A percentile compares a stretch with the other conserved stretches of the same genome.
Evolutionary conservation across 2,329 filamentous ascomycete genomes (phyloP).

Genomic region (Fusarium heterosporum): DNA sequence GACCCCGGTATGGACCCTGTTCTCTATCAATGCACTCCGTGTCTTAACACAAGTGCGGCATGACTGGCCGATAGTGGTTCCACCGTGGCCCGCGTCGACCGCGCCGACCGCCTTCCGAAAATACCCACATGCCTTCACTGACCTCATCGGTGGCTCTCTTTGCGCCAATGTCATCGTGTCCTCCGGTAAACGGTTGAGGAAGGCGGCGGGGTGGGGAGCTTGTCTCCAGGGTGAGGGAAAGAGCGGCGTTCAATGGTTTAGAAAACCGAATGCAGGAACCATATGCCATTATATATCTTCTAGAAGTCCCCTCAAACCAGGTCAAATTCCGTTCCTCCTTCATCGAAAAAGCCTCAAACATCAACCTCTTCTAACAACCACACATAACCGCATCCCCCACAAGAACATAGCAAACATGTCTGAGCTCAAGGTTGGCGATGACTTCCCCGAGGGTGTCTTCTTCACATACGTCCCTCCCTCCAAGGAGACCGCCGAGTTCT

Average conservation of each 20-base stretch:
- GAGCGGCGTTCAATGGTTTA: conserved; percentile 9
- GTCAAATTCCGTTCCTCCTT: conserved; percentile 5
- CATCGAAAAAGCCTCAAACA: conserved; percentile 6
- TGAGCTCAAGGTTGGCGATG: conserved; percentile 82
- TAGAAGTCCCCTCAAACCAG: conserved; percentile 15
- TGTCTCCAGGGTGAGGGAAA: conserved; percentile 16
- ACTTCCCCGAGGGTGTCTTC: conserved; percentile 81
- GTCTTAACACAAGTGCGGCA: conserved; percentile 19
- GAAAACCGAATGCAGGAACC: conserved; percentile 15
- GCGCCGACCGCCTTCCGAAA: conserved; percentile 36
- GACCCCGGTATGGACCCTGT: conserved; percentile 11
- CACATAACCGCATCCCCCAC: conserved; percentile 10
- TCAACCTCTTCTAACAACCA: conserved; percentile 6
- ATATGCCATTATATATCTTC: conserved; percentile 31
- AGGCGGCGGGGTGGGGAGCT: conserved; percentile 8
- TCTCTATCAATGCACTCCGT: conserved; percentile 40
- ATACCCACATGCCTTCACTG: conserved; percentile 43
- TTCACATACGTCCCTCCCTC: conserved; percentile 89
- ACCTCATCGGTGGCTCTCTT: conserved; percentile 44
- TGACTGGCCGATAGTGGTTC: conserved; percentile 35
- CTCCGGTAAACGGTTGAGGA: conserved; percentile 33
- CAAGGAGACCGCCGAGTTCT: conserved; percentile 74
- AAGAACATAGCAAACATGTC: conserved; percentile 56
- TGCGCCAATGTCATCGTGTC: conserved; percentile 34
- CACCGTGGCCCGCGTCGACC: conserved; percentile 36